Base-by-base conservation (phyloP, 805 yeast genomes). In the Metschnikowia amazonensis region DNA sequence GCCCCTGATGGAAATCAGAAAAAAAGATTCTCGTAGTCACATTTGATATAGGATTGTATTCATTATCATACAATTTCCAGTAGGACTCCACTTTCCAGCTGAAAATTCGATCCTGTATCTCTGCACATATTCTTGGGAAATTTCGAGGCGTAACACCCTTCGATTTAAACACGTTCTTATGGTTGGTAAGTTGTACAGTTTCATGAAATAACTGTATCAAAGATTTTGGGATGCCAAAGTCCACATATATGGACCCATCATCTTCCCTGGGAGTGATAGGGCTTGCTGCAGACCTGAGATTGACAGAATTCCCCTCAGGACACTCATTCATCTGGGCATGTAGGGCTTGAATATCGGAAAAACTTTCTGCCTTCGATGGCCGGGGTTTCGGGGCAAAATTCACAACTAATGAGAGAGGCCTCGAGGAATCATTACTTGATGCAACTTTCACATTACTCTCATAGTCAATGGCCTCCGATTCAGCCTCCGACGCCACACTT, bases 41-140 rank as follows among this genome's bases (percentile, higher is more conserved):
- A 29, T 52, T 52, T n/a, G 55, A 37, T 25, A 48, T 47, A 7
- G 58, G 46, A 14, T 53, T 49, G 10, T 60, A 58, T 27, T 48
- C 37, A 32, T 54, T 47, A 29, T 57, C 55, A 51, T 67, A 65
- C 21, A 77, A 56, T 31, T 60, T 58, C 81, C 81, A 76, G 17
- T 57, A 44, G 21, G 50, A 48, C 17, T 67, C 71, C 14, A 69
- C 55, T 36, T 61, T 64, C 82, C 82, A 79, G 41, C 60, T 66
- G 36, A 70, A 46, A 17, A 79, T 57, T 30, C 68, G 72, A 45
- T 78, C 82, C 49, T 78, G 81, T 2, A 74, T 54, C 43, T 78
- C 82, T 43, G 81, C 77, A 52, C 82, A 78, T 2, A 77, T 64
- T 43, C 69, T 67, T 3, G 82, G 82, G 55, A 77, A 79, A 52